A percentile compares a stretch with the other conserved stretches of the same genome.
These are phyloP conservation scores for Tuber calosporum DNA, from an alignment of 495 filamentous ascomycete species.

Conservation along the genomic window DNA sequence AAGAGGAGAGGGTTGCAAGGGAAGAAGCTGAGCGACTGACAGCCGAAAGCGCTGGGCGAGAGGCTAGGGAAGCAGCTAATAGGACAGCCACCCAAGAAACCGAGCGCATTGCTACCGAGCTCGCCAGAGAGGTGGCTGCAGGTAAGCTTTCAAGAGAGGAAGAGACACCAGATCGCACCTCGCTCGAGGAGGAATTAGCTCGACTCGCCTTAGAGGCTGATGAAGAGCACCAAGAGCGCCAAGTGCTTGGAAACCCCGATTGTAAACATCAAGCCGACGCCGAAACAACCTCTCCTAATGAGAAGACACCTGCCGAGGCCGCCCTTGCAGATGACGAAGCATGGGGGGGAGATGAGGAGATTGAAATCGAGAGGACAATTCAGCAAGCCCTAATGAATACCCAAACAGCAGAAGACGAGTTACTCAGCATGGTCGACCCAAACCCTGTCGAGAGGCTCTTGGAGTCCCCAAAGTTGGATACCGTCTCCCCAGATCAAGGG, in stretches of 20 bases:
- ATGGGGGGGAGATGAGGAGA: background rate
- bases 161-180: background rate
- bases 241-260: background rate
- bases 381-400: background rate
- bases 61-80: background rate
- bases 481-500: background rate
- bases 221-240: background rate
- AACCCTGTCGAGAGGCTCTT: background rate
- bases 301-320: background rate
- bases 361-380: background rate
- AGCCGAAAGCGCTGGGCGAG: background rate
- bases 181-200: background rate
- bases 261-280: background rate
- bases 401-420: background rate
- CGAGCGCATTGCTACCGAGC: background rate
- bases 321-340: background rate
- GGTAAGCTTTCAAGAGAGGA: background rate
- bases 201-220: background rate
- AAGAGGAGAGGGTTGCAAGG: conserved; percentile 1
- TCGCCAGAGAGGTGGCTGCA: background rate
- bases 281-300: background rate
- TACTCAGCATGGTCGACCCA: background rate
- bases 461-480: background rate
- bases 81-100: background rate
- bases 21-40: conserved; percentile 11